A percentile compares a stretch with the other conserved stretches of the same genome.
phyloP scores from a whole-genome alignment of 305 asterid species.

The Lippia alba region DNA sequence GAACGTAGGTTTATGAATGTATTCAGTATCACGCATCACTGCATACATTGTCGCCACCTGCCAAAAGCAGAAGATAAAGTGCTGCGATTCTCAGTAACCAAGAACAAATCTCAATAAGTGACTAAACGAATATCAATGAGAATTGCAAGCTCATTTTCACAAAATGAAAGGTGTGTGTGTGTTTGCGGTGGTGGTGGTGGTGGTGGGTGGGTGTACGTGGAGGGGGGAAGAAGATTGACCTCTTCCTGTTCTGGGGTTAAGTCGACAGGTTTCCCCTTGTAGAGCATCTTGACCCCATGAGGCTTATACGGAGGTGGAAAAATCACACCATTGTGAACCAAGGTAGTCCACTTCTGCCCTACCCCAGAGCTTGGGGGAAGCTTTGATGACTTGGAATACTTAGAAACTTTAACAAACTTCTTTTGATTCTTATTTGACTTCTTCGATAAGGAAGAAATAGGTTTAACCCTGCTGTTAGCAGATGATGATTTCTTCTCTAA shows the following conservation, averaged over 20 bases:
- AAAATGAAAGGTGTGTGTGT: too few species aligned
- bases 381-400: constrained; percentile 80
- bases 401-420: constrained; percentile 59
- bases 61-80: constrained; percentile 31
- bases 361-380: constrained; percentile 93
- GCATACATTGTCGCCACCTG: constrained; percentile 99
- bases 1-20: constrained; percentile 80
- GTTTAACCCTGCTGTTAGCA: constrained; percentile 50
- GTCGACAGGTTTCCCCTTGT: constrained; percentile 84
- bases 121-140: constrained; percentile 7
- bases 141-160: constrained; percentile 2
- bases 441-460: constrained; percentile 50
- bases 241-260: constrained; percentile 94
- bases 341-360: constrained; percentile 96
- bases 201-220: too few species aligned
- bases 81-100: constrained; percentile 12
- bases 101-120: constrained; percentile 17
- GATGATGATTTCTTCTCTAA: constrained; percentile 57
- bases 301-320: constrained; percentile 97
- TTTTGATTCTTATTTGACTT: constrained; percentile 55
- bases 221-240: constrained; percentile 48
- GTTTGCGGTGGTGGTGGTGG: too few species aligned
- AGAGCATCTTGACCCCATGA: constrained; percentile 92
- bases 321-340: constrained; percentile 93
- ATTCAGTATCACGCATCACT: constrained; percentile 92